Percentiles rank a stretch among this genome's conserved stretches.
These are phyloP conservation scores for Syncephalis plumigaleata DNA, from an alignment of 371 early-diverging fungal genomes.

Conservation along the genomic window DNA sequence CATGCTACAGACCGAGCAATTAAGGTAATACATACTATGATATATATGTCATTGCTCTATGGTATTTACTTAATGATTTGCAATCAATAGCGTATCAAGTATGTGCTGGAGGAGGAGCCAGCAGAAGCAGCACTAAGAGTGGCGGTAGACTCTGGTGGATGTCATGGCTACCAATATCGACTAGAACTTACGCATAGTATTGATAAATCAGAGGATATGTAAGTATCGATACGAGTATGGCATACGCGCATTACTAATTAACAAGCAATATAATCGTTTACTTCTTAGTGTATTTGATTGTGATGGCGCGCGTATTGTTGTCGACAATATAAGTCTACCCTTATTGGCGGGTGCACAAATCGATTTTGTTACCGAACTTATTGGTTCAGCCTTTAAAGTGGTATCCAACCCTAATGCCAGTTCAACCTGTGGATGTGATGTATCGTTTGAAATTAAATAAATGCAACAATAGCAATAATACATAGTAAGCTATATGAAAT, in stretches of 20 bases:
- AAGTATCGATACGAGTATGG: constrained; percentile 9
- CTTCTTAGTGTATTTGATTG: constrained; percentile 52
- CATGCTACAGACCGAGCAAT: too few relatives aligned
- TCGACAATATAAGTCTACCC: constrained; percentile 67
- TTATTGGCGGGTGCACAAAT: constrained; percentile 73
- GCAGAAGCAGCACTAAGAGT: constrained; percentile 61
- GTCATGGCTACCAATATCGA: constrained; percentile 90
- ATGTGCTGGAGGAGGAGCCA: too few relatives aligned
- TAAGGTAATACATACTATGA: too few relatives aligned
- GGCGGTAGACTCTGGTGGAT: constrained; percentile 86
- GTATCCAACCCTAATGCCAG: constrained; percentile 77
- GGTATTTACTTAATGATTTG: too few relatives aligned
- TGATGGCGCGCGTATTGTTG: constrained; percentile 62
- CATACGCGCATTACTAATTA: not conserved
- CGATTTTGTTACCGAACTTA: constrained; percentile 81
- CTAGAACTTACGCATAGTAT: constrained; percentile 57
- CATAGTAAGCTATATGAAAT: too few relatives aligned
- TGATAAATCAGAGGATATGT: constrained; percentile 56
- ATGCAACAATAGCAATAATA: too few relatives aligned
- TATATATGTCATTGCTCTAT: too few relatives aligned
- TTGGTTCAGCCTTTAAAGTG: constrained; percentile 83
- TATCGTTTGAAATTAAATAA: constrained; percentile 5
- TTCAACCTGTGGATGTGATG: constrained; percentile 81
- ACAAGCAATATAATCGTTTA: too few relatives aligned
- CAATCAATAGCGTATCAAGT: too few relatives aligned